These are phyloP conservation scores for Chaetomium globosum DNA, from an alignment of 2,329 filamentous ascomycete species.

Conservation along the genomic window DNA sequence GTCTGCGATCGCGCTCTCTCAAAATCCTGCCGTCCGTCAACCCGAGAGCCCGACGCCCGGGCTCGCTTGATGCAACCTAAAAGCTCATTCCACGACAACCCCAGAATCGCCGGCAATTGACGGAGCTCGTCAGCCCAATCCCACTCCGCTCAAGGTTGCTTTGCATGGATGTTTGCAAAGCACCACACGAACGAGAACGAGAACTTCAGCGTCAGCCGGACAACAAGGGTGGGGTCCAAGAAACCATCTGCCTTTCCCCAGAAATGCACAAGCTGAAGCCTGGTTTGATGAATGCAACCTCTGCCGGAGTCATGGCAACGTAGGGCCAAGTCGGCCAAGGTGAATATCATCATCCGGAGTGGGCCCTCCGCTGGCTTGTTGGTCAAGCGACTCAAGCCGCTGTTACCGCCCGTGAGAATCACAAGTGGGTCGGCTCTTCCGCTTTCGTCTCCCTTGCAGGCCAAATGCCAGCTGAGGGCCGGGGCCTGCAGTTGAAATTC, in stretches of 20 bases:
- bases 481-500: background rate
- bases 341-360: conserved; percentile 4
- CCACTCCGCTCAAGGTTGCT: background rate
- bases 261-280: too few species aligned
- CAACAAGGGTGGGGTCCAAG: background rate
- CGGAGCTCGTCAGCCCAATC: background rate
- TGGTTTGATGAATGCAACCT: background rate
- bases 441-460: conserved; percentile 26
- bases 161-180: background rate
- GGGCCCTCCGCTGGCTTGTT: background rate
- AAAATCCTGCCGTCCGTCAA: too few species aligned
- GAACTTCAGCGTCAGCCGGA: background rate
- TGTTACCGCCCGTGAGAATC: conserved; percentile 14
- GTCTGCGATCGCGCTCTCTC: background rate
- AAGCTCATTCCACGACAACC: background rate
- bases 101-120: conserved; percentile 1
- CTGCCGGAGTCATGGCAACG: too few species aligned
- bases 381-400: conserved; percentile 7
- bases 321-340: background rate
- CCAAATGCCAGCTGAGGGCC: conserved; percentile 32
- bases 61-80: background rate
- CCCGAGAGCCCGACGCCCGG: too few species aligned
- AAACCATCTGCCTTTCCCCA: background rate
- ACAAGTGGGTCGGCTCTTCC: conserved; percentile 12
- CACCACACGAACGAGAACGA: background rate